These are phyloP conservation scores for Naganishia cerealis DNA, from an alignment of 1,284 basidiomycete species.

Conservation along the genomic window DNA sequence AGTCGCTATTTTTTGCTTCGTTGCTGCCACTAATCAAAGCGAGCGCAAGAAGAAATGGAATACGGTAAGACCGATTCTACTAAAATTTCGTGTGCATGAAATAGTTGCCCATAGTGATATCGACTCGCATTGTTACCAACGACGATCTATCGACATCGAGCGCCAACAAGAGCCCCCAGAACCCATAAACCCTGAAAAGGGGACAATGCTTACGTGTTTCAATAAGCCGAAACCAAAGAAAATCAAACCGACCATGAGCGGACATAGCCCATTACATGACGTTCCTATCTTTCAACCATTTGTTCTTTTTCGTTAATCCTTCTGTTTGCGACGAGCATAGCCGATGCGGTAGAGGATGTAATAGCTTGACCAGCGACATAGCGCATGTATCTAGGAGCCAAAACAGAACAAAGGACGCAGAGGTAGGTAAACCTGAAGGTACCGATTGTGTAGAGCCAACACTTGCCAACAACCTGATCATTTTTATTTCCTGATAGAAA, in stretches of 20 bases:
- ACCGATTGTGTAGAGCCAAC: constrained; percentile 28
- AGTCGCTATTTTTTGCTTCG: not conserved
- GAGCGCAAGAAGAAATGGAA: constrained; percentile 20
- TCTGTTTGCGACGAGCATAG: constrained; percentile 23
- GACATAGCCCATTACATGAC: constrained; percentile 9
- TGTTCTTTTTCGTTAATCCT: constrained; percentile 12
- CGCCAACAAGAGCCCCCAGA: constrained; percentile 11
- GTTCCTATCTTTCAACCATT: not conserved
- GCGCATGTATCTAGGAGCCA: constrained; percentile 29
- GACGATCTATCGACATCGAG: constrained; percentile 14
- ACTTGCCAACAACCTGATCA: constrained; percentile 31
- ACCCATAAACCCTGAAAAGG: constrained; percentile 16
- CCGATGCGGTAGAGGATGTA: constrained; percentile 12
- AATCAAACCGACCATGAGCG: not conserved
- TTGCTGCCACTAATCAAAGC: constrained; percentile 26
- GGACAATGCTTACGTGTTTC: constrained; percentile 26
- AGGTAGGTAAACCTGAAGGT: constrained; percentile 29
- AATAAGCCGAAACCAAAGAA: constrained; percentile 15
- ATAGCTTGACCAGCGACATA: constrained; percentile 26
- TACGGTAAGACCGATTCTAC: constrained; percentile 28
- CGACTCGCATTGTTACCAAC: constrained; percentile 21
- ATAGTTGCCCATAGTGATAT: not conserved
- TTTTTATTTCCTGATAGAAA: constrained; percentile 30
- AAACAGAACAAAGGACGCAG: constrained; percentile 22
- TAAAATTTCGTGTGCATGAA: not conserved